Conservation (phyloP, 2,329 filamentous ascomycete genomes). For the Sporothrix globosa region DNA sequence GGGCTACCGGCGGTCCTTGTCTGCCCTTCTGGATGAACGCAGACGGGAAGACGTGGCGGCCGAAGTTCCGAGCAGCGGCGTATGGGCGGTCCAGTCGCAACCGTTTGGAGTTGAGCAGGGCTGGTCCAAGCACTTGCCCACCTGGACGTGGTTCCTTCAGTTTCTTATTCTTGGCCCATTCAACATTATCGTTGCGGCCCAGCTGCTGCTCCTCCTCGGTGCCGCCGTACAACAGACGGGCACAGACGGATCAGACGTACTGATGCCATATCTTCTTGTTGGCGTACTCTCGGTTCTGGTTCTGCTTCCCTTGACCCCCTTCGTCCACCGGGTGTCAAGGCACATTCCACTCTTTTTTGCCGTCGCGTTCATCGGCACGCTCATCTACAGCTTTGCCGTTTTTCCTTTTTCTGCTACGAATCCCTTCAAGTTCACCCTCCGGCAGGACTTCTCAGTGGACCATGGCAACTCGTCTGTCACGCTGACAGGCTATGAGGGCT, state of each 20-base stretch:
- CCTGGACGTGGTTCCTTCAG: constrained; percentile 87
- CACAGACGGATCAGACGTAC: constrained; percentile 74
- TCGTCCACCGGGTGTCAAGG: constrained; percentile 82
- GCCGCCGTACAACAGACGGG: constrained; percentile 78
- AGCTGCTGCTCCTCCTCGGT: constrained; percentile 73
- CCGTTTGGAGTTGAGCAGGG: constrained; percentile 74
- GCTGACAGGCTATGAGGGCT: constrained; percentile 69
- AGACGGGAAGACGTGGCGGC: constrained; percentile 37
- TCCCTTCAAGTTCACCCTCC: constrained; percentile 84
- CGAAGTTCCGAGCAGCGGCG: constrained; percentile 35
- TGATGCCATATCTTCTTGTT: constrained; percentile 72
- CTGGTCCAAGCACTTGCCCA: constrained; percentile 79
- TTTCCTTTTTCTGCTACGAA: constrained; percentile 85
- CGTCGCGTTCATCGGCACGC: constrained; percentile 70
- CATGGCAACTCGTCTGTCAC: constrained; percentile 70
- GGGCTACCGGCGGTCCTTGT: constrained; percentile 57
- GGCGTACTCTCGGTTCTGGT: constrained; percentile 70
- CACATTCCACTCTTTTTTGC: constrained; percentile 80
- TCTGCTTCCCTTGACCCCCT: constrained; percentile 76
- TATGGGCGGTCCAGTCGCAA: constrained; percentile 43
- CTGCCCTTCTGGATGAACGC: constrained; percentile 39
- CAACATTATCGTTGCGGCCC: constrained; percentile 73
- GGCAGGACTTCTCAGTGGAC: constrained; percentile 78
- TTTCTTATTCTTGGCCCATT: constrained; percentile 80
- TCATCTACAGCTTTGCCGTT: constrained; percentile 82